Percentiles rank a stretch among this genome's conserved stretches.
These are phyloP conservation scores for Mucor velutinosus DNA, from an alignment of 371 early-diverging fungal species.

Conservation along the genomic window DNA sequence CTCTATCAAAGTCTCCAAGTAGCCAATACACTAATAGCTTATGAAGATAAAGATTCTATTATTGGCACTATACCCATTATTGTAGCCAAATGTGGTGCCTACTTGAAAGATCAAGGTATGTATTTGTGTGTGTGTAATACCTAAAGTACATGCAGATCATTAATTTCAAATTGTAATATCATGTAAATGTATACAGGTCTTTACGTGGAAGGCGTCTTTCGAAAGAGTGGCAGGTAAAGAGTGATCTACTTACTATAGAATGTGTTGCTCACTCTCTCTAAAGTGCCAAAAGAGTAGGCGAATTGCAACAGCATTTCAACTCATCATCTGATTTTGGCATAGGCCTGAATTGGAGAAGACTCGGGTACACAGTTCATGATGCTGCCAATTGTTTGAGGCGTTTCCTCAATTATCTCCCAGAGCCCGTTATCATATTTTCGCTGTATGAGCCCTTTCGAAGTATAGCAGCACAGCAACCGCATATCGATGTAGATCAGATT, in stretches of 20 bases:
- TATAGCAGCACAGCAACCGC: conserved; percentile 13
- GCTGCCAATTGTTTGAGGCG: conserved; percentile 62
- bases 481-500: not conserved
- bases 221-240: conserved; percentile 33
- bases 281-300: conserved; percentile 58
- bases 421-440: conserved; percentile 58
- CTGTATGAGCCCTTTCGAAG: conserved; percentile 59
- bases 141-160: not conserved
- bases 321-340: conserved; percentile 56
- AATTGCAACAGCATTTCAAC: conserved; percentile 58
- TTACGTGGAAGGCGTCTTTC: conserved; percentile 35
- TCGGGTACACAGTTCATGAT: conserved; percentile 60
- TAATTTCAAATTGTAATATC: conserved; percentile 2
- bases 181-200: conserved; percentile 14
- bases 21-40: conserved; percentile 25
- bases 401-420: conserved; percentile 62
- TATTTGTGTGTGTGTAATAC: not conserved
- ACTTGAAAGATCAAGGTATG: conserved; percentile 50
- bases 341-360: conserved; percentile 50
- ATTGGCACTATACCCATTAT: conserved; percentile 49
- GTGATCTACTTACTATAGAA: no score
- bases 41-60: conserved; percentile 19
- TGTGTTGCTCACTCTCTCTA: not conserved
- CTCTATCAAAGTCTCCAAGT: conserved; percentile 23
- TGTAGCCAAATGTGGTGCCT: conserved; percentile 52